Conservation (phyloP, 768 basidiomycete species). For the Boletus rubescentipes region DNA sequence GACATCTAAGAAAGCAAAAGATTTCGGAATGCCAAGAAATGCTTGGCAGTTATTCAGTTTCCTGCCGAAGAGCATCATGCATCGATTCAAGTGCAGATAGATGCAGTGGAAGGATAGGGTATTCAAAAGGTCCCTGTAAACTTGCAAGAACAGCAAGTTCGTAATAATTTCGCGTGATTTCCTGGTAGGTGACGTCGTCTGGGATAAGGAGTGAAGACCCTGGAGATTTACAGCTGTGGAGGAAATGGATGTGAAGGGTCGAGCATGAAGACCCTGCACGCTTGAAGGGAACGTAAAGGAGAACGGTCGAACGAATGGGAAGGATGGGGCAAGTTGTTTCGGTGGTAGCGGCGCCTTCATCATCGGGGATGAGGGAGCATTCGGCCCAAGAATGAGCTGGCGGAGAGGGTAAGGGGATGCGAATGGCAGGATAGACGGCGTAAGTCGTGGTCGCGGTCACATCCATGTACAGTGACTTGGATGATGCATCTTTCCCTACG, state of each 20-base stretch:
- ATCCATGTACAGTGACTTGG: conserved; percentile 35
- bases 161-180: conserved; percentile 68
- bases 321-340: conserved; percentile 43
- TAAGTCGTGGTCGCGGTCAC: conserved; percentile 45
- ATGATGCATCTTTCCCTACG: conserved; percentile 30
- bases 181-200: conserved; percentile 40
- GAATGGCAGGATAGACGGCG: conserved; percentile 43
- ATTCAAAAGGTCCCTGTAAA: conserved; percentile 42
- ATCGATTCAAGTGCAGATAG: conserved; percentile 70
- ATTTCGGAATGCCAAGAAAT: neutral
- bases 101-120: conserved; percentile 63
- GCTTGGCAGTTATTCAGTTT: conserved; percentile 17
- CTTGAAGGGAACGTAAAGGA: conserved; percentile 53
- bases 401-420: conserved; percentile 43
- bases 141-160: conserved; percentile 64
- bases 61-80: conserved; percentile 39
- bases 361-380: conserved; percentile 35
- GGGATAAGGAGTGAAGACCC: conserved; percentile 37
- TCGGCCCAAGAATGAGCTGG: conserved; percentile 28
- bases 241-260: conserved; percentile 59
- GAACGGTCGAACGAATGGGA: conserved; percentile 55
- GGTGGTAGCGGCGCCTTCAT: conserved; percentile 20
- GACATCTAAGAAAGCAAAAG: conserved; percentile 14
- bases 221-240: conserved; percentile 47
- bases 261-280: conserved; percentile 40